phyloP scores from a whole-genome alignment of 1,284 basidiomycete genomes.

The Ustilago curta region DNA sequence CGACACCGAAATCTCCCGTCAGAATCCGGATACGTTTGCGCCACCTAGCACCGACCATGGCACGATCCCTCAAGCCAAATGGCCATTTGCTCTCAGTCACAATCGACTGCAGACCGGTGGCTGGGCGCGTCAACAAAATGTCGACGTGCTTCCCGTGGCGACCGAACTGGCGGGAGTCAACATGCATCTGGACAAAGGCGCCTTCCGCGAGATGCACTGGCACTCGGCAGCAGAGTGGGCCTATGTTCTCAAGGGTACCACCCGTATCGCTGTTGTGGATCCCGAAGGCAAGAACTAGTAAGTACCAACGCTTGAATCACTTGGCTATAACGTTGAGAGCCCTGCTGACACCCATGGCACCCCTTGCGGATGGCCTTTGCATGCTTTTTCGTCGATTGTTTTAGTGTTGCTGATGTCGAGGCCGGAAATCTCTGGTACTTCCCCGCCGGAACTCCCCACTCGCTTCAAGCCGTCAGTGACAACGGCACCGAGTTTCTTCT shows the following conservation, averaged over 20 bases:
- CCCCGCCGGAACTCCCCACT: slow-evolving; percentile 72
- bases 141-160: slow-evolving; percentile 9
- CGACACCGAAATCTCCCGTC: slow-evolving; percentile 14
- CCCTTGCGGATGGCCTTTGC: no score
- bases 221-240: slow-evolving; percentile 46
- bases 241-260: slow-evolving; percentile 60
- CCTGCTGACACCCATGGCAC: no score
- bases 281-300: slow-evolving; percentile 75
- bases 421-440: slow-evolving; percentile 52
- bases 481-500: slow-evolving; percentile 78
- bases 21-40: slow-evolving; percentile 14
- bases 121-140: slow-evolving; percentile 20
- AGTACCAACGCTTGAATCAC: no score
- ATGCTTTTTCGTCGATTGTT: no score
- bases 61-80: slow-evolving; percentile 18
- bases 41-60: slow-evolving; percentile 12
- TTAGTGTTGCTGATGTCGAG: slow-evolving; percentile 65
- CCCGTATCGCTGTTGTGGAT: slow-evolving; percentile 74
- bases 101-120: slow-evolving; percentile 9
- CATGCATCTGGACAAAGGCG: slow-evolving; percentile 12
- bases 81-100: slow-evolving; percentile 14
- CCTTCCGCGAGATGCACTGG: slow-evolving; percentile 32
- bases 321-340: no score
- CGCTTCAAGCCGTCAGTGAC: slow-evolving; percentile 75
- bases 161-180: slow-evolving; percentile 9